phyloP scores from a whole-genome alignment of 2,329 filamentous ascomycete genomes.

The Beauveria caledonica region DNA sequence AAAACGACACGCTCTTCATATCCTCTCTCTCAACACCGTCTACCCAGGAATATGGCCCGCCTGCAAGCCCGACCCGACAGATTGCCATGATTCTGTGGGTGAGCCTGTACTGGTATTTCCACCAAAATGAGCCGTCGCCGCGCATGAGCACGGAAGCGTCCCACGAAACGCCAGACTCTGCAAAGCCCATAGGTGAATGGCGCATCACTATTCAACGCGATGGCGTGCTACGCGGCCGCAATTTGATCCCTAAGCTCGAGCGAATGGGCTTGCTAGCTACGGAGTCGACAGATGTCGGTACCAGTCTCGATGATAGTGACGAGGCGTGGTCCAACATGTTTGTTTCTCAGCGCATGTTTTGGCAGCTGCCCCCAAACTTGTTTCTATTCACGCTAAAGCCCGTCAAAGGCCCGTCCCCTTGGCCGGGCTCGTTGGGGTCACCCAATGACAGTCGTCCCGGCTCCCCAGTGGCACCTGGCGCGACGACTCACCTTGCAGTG shows the following conservation, averaged over 20 bases:
- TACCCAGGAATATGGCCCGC: conserved; percentile 68
- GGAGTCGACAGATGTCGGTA: conserved; percentile 67
- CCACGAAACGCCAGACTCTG: conserved; percentile 55
- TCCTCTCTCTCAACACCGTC: conserved; percentile 84
- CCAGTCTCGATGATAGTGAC: conserved; percentile 49
- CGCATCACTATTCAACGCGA: conserved; percentile 74
- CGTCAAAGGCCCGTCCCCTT: conserved; percentile 28
- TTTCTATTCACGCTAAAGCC: conserved; percentile 82
- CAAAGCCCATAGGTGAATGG: conserved; percentile 79
- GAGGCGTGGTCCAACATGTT: conserved; percentile 72
- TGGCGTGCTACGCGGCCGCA: conserved; percentile 77
- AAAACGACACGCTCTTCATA: conserved; percentile 78
- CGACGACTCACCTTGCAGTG: conserved; percentile 17
- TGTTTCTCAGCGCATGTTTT: conserved; percentile 72
- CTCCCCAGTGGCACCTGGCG: conserved; percentile 36
- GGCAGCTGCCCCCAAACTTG: conserved; percentile 80
- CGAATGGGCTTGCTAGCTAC: conserved; percentile 80
- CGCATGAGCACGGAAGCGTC: conserved; percentile 56
- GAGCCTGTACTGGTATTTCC: conserved; percentile 95
- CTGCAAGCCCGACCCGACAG: conserved; percentile 74
- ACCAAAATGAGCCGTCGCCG: conserved; percentile 66
- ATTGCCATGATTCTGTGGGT: conserved; percentile 97
- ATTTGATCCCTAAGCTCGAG: conserved; percentile 83
- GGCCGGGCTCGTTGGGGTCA: conserved; percentile 46
- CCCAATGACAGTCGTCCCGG: conserved; percentile 44